A percentile compares a stretch with the other conserved stretches of the same genome.
Conservation (phyloP, 2,329 filamentous ascomycete genomes). For the Drechslerella coelobrocha region DNA sequence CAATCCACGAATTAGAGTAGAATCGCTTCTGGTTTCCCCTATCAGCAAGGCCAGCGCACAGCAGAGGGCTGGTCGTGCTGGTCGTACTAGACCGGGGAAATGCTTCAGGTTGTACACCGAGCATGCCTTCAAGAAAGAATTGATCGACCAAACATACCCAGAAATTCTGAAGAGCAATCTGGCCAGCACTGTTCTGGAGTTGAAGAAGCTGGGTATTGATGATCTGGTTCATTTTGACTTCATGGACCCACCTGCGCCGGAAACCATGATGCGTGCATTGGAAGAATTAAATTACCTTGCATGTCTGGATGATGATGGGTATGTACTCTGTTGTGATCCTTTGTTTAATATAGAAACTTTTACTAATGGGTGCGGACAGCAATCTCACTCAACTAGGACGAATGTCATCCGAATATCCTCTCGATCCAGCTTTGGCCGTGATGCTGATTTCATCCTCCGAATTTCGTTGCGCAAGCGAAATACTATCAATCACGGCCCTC, state of each 20-base stretch:
- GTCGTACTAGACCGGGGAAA: slow-evolving; percentile 97
- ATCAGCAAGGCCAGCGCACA: slow-evolving; percentile 98
- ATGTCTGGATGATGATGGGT: slow-evolving; percentile 91
- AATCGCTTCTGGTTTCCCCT: slow-evolving; percentile 94
- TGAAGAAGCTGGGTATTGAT: slow-evolving; percentile 95
- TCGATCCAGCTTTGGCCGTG: slow-evolving; percentile 91
- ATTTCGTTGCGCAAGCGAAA: slow-evolving; percentile 98
- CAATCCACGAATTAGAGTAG: slow-evolving; percentile 93
- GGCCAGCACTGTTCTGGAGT: slow-evolving; percentile 89
- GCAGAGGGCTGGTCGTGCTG: slow-evolving; percentile 96
- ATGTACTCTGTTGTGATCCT: slow-evolving; percentile 4
- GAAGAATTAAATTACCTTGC: slow-evolving; percentile 98
- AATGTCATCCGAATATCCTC: slow-evolving; percentile 90
- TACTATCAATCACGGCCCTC: slow-evolving; percentile 90
- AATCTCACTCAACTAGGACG: slow-evolving; percentile 85
- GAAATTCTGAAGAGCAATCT: slow-evolving; percentile 95
- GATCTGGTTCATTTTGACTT: slow-evolving; percentile 98
- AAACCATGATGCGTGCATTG: slow-evolving; percentile 96
- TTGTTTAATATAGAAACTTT: not conserved
- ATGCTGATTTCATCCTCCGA: slow-evolving; percentile 98
- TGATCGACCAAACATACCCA: slow-evolving; percentile 96
- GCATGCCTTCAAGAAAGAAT: slow-evolving; percentile 92
- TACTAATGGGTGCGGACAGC: slow-evolving; percentile 26
- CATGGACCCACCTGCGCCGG: slow-evolving; percentile 96
- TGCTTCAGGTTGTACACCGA: slow-evolving; percentile 98